Evolutionary conservation across 306 rosid species (phyloP).

Genomic region (Rosa lucieae): DNA sequence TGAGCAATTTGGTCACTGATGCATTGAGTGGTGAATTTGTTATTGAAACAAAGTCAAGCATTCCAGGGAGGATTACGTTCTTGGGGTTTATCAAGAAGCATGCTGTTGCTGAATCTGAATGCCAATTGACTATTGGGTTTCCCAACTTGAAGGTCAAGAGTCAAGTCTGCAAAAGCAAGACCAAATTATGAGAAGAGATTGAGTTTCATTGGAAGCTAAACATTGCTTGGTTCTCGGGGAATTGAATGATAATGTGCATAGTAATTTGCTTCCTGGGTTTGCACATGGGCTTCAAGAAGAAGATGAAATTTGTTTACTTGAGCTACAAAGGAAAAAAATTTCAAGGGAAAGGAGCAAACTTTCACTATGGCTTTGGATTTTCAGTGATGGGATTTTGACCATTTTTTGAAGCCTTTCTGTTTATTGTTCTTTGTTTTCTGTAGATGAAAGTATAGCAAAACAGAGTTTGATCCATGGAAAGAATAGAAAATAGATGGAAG

Average conservation of each 20-base stretch:
- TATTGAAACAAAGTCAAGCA: conserved; percentile 28
- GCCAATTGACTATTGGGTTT: conserved; percentile 41
- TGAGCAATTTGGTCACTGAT: conserved; percentile 37
- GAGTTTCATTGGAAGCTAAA: not conserved
- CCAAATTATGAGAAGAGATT: conserved; percentile 44
- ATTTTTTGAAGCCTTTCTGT: not conserved
- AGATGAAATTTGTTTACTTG: not conserved
- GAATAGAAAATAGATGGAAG: not conserved
- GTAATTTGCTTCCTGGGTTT: not conserved
- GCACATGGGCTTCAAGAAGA: not conserved
- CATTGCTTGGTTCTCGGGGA: not conserved
- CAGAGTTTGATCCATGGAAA: conserved; percentile 1
- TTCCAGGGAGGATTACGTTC: conserved; percentile 54
- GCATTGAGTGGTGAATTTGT: conserved; percentile 42
- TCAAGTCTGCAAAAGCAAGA: conserved; percentile 52
- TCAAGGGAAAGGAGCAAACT: not conserved
- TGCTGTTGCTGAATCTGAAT: conserved; percentile 43
- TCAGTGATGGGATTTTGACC: not conserved
- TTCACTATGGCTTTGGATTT: not conserved
- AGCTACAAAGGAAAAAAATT: not conserved
- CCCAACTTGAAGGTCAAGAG: conserved; percentile 37
- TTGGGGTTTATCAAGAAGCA: conserved; percentile 64
- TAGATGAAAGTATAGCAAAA: not conserved
- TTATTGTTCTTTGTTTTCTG: not conserved
- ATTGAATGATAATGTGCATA: not conserved